phyloP scores from a whole-genome alignment of 2,329 filamentous ascomycete species.

The Ophiosphaerella korrae region DNA sequence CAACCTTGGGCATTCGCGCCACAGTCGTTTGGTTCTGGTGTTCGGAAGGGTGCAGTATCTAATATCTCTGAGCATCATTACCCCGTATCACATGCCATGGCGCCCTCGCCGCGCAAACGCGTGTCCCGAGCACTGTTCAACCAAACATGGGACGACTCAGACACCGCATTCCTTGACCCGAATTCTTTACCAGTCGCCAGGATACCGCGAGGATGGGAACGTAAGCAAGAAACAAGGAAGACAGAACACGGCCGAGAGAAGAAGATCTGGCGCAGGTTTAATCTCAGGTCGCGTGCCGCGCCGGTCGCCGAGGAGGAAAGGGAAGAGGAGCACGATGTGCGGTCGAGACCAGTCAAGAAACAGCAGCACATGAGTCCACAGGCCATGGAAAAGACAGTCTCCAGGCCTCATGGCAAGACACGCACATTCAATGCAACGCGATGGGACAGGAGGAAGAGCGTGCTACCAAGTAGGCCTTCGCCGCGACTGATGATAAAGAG shows the following conservation, averaged over 20 bases:
- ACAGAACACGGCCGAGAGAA: constrained; percentile 44
- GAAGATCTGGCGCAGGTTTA: constrained; percentile 56
- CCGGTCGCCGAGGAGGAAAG: constrained; percentile 20
- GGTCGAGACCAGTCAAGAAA: constrained; percentile 53
- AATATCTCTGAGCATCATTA: constrained; percentile 15
- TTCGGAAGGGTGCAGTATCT: constrained; percentile 16
- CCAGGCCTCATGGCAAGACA: constrained; percentile 26
- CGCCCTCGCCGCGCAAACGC: constrained; percentile 38
- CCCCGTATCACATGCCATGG: constrained; percentile 24
- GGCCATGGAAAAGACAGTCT: constrained; percentile 35
- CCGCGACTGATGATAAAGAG: neutral
- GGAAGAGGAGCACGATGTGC: constrained; percentile 38
- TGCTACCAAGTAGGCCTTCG: constrained; percentile 36
- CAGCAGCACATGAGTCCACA: constrained; percentile 45
- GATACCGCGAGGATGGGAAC: constrained; percentile 56
- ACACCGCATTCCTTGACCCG: constrained; percentile 50
- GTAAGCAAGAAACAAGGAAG: constrained; percentile 51
- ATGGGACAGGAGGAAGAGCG: constrained; percentile 44
- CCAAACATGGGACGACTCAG: constrained; percentile 49
- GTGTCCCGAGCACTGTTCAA: constrained; percentile 35
- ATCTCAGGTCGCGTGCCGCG: constrained; percentile 33
- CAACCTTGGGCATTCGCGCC: neutral
- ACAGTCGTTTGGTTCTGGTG: neutral
- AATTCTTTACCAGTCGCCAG: constrained; percentile 48
- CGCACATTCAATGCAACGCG: constrained; percentile 44